Percentiles rank a stretch among this genome's conserved stretches.
These are phyloP conservation scores for Adansonia grandidieri DNA, from an alignment of 441 rosid species.

Conservation along the genomic window DNA sequence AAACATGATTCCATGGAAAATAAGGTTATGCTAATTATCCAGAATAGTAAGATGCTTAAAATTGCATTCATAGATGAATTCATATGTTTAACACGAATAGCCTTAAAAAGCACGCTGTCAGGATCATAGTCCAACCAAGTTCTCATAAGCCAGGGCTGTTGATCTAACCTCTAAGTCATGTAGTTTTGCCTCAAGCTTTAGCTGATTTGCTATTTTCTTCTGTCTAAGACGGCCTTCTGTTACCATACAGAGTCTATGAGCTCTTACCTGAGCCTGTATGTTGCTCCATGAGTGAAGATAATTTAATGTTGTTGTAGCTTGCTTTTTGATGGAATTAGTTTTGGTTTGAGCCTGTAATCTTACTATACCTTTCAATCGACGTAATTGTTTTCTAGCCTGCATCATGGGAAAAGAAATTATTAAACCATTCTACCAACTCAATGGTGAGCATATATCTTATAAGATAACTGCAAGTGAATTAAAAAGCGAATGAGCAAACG, in stretches of 20 bases:
- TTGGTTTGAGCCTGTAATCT: slow-evolving; percentile 56
- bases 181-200: slow-evolving; percentile 88
- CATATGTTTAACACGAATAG: not conserved
- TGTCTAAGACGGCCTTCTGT: slow-evolving; percentile 68
- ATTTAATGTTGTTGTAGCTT: slow-evolving; percentile 57
- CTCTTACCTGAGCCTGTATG: slow-evolving; percentile 65
- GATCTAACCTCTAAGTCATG: slow-evolving; percentile 76
- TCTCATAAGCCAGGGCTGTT: slow-evolving; percentile 1
- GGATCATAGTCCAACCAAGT: slow-evolving; percentile 20
- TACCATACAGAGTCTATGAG: slow-evolving; percentile 80
- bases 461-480: slow-evolving; percentile 8
- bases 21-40: slow-evolving; percentile 8
- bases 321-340: slow-evolving; percentile 54
- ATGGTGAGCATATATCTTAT: slow-evolving; percentile 19
- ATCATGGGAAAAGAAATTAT: slow-evolving; percentile 25
- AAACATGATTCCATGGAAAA: not conserved
- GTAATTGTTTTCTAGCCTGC: slow-evolving; percentile 76
- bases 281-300: slow-evolving; percentile 89
- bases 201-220: slow-evolving; percentile 86
- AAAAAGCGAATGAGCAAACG: slow-evolving; percentile 24
- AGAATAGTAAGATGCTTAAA: not conserved
- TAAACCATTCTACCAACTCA: slow-evolving; percentile 10
- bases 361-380: slow-evolving; percentile 63
- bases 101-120: slow-evolving; percentile 27
- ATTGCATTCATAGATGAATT: slow-evolving; percentile 7